phyloP scores from a whole-genome alignment of 495 filamentous ascomycete species.

The Neohortaea acidophila region DNA sequence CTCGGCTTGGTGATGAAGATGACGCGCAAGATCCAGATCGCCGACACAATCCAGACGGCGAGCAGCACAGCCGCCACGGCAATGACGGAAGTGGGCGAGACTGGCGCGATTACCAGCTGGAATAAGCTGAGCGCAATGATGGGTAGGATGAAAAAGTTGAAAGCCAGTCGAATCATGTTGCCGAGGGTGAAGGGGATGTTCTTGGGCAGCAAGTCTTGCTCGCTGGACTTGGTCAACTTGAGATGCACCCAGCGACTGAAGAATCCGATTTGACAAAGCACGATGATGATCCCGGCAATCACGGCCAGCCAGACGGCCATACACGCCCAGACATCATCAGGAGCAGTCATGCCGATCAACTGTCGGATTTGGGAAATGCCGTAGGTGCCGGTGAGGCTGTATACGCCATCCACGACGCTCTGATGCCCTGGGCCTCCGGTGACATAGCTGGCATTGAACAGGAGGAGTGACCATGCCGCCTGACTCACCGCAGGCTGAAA shows the following conservation, averaged over 20 bases:
- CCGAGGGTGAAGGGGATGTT: slow-evolving; percentile 88
- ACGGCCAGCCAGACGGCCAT: slow-evolving; percentile 75
- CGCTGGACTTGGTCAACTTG: slow-evolving; percentile 48
- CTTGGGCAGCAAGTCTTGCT: slow-evolving; percentile 77
- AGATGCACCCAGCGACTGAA: slow-evolving; percentile 57
- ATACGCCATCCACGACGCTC: slow-evolving; percentile 70
- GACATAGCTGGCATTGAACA: slow-evolving; percentile 88
- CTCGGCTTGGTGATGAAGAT: slow-evolving; percentile 69
- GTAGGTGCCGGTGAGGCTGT: slow-evolving; percentile 53
- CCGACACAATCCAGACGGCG: slow-evolving; percentile 51
- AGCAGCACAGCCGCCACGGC: slow-evolving; percentile 61
- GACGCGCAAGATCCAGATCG: slow-evolving; percentile 61
- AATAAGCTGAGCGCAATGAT: slow-evolving; percentile 76
- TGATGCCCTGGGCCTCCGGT: slow-evolving; percentile 45
- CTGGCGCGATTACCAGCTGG: slow-evolving; percentile 62
- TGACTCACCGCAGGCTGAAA: slow-evolving; percentile 84
- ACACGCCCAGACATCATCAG: slow-evolving; percentile 79
- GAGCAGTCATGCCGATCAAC: slow-evolving; percentile 61
- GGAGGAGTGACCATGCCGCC: slow-evolving; percentile 69
- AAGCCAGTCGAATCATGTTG: slow-evolving; percentile 72
- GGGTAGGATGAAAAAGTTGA: slow-evolving; percentile 82
- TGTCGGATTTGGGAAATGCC: slow-evolving; percentile 68
- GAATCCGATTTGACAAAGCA: slow-evolving; percentile 68
- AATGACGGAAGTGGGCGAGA: slow-evolving; percentile 52
- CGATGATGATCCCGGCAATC: slow-evolving; percentile 50